Percentiles rank a stretch among this genome's conserved stretches.
Evolutionary conservation across 2,329 filamentous ascomycete species (phyloP).

Genomic region (Diaporthe australafricana): DNA sequence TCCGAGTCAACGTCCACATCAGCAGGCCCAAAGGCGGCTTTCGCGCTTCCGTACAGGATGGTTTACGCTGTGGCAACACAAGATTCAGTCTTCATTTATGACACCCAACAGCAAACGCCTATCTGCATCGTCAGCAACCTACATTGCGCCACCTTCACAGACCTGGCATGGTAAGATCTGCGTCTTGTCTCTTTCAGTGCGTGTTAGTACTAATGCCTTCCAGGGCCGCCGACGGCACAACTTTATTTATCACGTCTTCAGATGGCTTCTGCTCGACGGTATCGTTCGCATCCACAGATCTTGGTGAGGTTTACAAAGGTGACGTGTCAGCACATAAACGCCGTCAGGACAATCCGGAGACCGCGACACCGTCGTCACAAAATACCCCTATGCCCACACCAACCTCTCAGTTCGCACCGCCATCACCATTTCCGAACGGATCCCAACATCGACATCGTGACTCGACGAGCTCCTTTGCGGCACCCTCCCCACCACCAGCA

Average conservation of each 20-base stretch:
- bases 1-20: slow-evolving; percentile 60
- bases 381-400: slow-evolving; percentile 79
- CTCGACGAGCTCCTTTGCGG: slow-evolving; percentile 67
- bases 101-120: slow-evolving; percentile 95
- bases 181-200: not conserved
- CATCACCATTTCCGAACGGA: slow-evolving; percentile 66
- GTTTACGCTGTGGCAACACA: slow-evolving; percentile 97
- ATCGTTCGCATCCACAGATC: slow-evolving; percentile 84
- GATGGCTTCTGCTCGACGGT: slow-evolving; percentile 97
- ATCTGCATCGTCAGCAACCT: slow-evolving; percentile 96
- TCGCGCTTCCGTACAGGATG: slow-evolving; percentile 90
- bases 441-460: slow-evolving; percentile 67
- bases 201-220: slow-evolving; percentile 43
- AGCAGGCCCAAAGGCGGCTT: slow-evolving; percentile 76
- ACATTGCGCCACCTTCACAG: slow-evolving; percentile 97
- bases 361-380: slow-evolving; percentile 65
- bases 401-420: slow-evolving; percentile 70
- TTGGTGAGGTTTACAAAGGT: slow-evolving; percentile 84
- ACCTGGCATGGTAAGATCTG: slow-evolving; percentile 84
- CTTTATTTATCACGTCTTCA: slow-evolving; percentile 92
- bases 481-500: slow-evolving; percentile 68
- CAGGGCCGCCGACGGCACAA: slow-evolving; percentile 63
- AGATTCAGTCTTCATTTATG: slow-evolving; percentile 93
- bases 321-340: slow-evolving; percentile 67
- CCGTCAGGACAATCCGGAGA: slow-evolving; percentile 50